phyloP scores from a whole-genome alignment of 768 basidiomycete species.

The Russula emetica region DNA sequence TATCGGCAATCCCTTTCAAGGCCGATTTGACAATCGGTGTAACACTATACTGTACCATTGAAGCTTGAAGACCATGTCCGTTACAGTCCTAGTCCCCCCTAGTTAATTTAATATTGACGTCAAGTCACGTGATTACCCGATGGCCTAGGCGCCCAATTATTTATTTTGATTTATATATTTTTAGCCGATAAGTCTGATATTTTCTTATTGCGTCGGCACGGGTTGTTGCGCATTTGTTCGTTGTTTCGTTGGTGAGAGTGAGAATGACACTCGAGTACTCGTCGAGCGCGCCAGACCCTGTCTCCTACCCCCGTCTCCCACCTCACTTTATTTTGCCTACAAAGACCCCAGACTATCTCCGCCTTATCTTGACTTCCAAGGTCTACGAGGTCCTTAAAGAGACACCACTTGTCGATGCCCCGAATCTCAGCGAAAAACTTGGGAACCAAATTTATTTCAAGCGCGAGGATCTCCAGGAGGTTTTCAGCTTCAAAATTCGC shows the following conservation, averaged over 20 bases:
- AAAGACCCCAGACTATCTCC: constrained; percentile 80
- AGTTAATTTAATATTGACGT: constrained; percentile 9
- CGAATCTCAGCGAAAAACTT: constrained; percentile 78
- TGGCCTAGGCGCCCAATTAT: no score
- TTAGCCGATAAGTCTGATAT: background rate
- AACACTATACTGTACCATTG: background rate
- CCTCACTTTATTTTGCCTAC: constrained; percentile 60
- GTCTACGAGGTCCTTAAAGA: constrained; percentile 87
- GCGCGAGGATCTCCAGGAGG: constrained; percentile 93
- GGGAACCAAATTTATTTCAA: constrained; percentile 96
- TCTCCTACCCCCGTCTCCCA: constrained; percentile 62
- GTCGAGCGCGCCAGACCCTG: constrained; percentile 61
- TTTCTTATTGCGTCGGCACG: no score
- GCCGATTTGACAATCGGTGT: background rate
- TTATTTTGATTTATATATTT: background rate
- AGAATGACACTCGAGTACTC: constrained; percentile 60
- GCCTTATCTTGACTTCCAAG: constrained; percentile 82
- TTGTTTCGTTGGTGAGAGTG: no score
- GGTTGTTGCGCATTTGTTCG: no score
- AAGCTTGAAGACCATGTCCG: background rate
- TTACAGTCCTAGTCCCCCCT: no score
- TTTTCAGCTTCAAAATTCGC: constrained; percentile 98
- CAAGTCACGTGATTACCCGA: constrained; percentile 17
- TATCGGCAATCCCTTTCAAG: background rate
- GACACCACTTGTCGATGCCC: constrained; percentile 85